These are phyloP conservation scores for Massarina eburnea DNA, from an alignment of 2,329 filamentous ascomycete species.

Conservation along the genomic window DNA sequence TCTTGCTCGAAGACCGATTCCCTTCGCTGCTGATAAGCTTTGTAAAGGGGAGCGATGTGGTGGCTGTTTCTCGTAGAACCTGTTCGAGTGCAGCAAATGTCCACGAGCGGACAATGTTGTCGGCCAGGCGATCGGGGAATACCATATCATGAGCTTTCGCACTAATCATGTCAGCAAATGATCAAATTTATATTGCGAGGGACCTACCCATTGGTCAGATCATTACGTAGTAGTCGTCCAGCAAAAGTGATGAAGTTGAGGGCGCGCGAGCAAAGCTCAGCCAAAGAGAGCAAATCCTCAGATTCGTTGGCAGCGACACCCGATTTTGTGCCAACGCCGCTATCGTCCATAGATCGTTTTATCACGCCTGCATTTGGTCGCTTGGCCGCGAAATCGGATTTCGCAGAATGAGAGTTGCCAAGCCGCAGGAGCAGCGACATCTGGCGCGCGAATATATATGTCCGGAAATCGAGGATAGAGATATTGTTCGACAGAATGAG, in stretches of 20 bases:
- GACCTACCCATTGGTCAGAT: slow-evolving; percentile 66
- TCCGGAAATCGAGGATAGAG: slow-evolving; percentile 91
- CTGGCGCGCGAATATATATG: slow-evolving; percentile 91
- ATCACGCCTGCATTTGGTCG: slow-evolving; percentile 22
- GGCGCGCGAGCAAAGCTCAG: slow-evolving; percentile 80
- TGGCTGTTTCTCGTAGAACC: slow-evolving; percentile 73
- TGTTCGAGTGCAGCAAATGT: slow-evolving; percentile 76
- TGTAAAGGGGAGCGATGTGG: slow-evolving; percentile 67
- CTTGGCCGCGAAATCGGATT: slow-evolving; percentile 45
- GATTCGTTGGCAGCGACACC: slow-evolving; percentile 52
- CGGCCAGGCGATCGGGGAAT: slow-evolving; percentile 58
- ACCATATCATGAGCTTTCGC: slow-evolving; percentile 28
- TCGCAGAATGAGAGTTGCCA: slow-evolving; percentile 62
- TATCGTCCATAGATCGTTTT: slow-evolving; percentile 37
- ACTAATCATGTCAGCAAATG: slow-evolving; percentile 28
- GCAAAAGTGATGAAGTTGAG: slow-evolving; percentile 82
- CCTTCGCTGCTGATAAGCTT: slow-evolving; percentile 21
- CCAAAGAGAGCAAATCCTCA: slow-evolving; percentile 78
- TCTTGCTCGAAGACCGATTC: slow-evolving; percentile 41
- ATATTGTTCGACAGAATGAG: slow-evolving; percentile 94
- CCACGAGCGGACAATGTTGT: slow-evolving; percentile 77
- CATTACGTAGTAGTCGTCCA: slow-evolving; percentile 76
- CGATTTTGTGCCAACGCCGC: slow-evolving; percentile 29
- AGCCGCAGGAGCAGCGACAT: slow-evolving; percentile 78
- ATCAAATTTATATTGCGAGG: background rate